Evolutionary conservation across 129 eudicot genomes (phyloP).

Genomic region (Lactuca sativa): DNA sequence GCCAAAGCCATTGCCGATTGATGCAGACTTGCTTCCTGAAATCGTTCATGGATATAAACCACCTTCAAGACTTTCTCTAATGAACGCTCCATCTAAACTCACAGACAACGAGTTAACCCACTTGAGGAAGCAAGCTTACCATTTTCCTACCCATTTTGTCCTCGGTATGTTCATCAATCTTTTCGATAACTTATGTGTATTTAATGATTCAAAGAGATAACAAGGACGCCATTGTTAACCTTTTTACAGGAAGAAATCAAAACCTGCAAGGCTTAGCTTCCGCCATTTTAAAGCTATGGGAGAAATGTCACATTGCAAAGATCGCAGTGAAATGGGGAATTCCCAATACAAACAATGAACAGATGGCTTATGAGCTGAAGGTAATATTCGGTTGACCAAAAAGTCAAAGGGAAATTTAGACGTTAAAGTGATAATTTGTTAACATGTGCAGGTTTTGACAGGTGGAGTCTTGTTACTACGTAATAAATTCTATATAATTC

Average conservation of each 20-base stretch:
- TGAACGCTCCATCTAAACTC: constrained; percentile 55
- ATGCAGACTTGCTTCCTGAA: constrained; percentile 91
- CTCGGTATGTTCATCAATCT: constrained; percentile 53
- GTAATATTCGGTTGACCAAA: constrained; percentile 32
- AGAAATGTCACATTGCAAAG: constrained; percentile 82
- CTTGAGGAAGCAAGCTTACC: constrained; percentile 78
- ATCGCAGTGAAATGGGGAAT: constrained; percentile 91
- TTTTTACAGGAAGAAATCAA: constrained; percentile 74
- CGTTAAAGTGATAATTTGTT: constrained; percentile 11
- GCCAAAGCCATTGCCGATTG: constrained; percentile 93
- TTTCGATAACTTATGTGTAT: neutral
- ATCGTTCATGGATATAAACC: constrained; percentile 66
- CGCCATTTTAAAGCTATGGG: constrained; percentile 89
- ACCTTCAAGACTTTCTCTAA: constrained; percentile 78
- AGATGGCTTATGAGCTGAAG: constrained; percentile 95
- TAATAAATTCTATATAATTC: constrained; percentile 84
- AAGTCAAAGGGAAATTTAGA: constrained; percentile 17
- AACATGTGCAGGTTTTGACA: constrained; percentile 75
- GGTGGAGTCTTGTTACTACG: constrained; percentile 94
- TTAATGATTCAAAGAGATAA: neutral
- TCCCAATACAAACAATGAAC: constrained; percentile 85
- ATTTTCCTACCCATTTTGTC: constrained; percentile 90
- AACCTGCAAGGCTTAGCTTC: constrained; percentile 95
- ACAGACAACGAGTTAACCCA: constrained; percentile 79
- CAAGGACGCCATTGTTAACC: neutral